A percentile compares a stretch with the other conserved stretches of the same genome.
phyloP scores from a whole-genome alignment of 441 rosid species.

The Bruguiera hainesii region DNA sequence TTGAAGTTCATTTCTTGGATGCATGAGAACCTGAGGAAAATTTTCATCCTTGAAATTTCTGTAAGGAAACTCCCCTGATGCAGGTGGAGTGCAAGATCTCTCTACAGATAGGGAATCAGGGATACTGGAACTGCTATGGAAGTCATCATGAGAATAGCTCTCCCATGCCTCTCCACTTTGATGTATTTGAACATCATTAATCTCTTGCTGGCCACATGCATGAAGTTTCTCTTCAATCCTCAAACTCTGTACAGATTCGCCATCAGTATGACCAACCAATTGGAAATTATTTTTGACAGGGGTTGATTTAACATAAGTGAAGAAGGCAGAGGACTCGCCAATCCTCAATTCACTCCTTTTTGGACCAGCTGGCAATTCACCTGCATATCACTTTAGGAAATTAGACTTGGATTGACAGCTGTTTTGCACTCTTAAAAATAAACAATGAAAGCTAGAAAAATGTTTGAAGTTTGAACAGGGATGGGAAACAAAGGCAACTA shows the following conservation, averaged over 20 bases:
- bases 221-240: constrained; percentile 41
- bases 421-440: neutral
- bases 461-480: neutral
- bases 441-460: neutral
- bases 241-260: constrained; percentile 31
- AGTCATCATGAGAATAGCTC: constrained; percentile 59
- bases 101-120: constrained; percentile 48
- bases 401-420: neutral
- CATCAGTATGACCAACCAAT: constrained; percentile 35
- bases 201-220: constrained; percentile 35
- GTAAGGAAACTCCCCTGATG: constrained; percentile 43
- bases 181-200: constrained; percentile 34
- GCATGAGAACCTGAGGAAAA: constrained; percentile 33
- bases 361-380: constrained; percentile 61
- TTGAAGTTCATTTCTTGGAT: constrained; percentile 41
- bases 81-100: constrained; percentile 64
- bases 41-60: constrained; percentile 49
- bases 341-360: constrained; percentile 78
- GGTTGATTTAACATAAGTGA: constrained; percentile 74
- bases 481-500: no score
- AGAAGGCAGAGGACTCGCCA: constrained; percentile 97
- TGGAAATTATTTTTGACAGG: constrained; percentile 36
- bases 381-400: constrained; percentile 36
- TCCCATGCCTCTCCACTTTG: constrained; percentile 59
- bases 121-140: constrained; percentile 50